Evolutionary conservation across 768 basidiomycete species (phyloP).

Genomic region (Trametes gibbosa): DNA sequence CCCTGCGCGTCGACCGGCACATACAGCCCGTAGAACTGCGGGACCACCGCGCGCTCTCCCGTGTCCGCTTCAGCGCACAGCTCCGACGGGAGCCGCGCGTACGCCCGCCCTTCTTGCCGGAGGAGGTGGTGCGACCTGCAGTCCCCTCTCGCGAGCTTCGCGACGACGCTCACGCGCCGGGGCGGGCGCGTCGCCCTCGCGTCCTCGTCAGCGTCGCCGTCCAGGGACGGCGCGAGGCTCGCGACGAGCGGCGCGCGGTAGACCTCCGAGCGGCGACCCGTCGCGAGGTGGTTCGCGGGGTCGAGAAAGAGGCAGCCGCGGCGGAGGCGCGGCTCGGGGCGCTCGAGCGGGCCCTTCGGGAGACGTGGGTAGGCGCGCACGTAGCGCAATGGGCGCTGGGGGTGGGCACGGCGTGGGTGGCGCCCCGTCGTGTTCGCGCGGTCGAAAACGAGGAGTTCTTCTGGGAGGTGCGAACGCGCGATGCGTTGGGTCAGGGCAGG

Average conservation of each 20-base stretch:
- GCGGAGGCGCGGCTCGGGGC: background rate
- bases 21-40: conserved; percentile 67
- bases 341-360: background rate
- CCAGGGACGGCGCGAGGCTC: no score
- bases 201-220: no score
- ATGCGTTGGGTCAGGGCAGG: conserved; percentile 28
- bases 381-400: conserved; percentile 12
- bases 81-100: conserved; percentile 43
- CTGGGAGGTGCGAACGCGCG: conserved; percentile 23
- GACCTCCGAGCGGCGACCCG: conserved; percentile 53
- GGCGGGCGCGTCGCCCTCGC: conserved; percentile 6
- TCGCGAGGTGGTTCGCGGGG: conserved; percentile 35
- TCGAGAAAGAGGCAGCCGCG: conserved; percentile 45
- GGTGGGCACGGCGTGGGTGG: background rate
- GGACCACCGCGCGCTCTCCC: conserved; percentile 40
- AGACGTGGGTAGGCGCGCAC: conserved; percentile 18
- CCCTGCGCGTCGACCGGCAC: conserved; percentile 24
- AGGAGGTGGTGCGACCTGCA: conserved; percentile 21
- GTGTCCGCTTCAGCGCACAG: conserved; percentile 39
- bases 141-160: conserved; percentile 21
- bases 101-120: conserved; percentile 41
- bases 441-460: conserved; percentile 26
- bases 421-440: conserved; percentile 5
- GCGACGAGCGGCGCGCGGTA: conserved; percentile 44
- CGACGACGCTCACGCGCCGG: conserved; percentile 26